phyloP scores from a whole-genome alignment of 495 filamentous ascomycete species.

The Lophiostoma macrostomum region DNA sequence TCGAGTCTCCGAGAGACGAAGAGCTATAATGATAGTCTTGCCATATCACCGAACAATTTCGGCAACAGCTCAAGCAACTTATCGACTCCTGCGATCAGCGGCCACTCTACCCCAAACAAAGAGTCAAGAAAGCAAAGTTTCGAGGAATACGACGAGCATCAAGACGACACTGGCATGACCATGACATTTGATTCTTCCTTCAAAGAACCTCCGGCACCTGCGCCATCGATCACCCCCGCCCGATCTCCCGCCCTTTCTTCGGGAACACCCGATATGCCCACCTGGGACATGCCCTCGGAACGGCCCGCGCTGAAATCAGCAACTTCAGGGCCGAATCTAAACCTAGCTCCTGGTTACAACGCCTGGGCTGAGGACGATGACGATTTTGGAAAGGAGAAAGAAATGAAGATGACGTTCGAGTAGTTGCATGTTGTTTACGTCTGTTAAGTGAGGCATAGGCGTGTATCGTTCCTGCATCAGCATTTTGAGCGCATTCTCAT shows the following conservation, averaged over 20 bases:
- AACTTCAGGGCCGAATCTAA: constrained; percentile 41
- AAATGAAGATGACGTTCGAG: constrained; percentile 57
- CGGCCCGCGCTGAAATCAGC: constrained; percentile 45
- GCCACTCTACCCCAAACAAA: not conserved
- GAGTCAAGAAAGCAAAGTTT: constrained; percentile 8
- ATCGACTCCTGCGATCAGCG: constrained; percentile 3
- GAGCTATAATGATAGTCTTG: constrained; percentile 35
- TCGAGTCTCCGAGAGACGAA: constrained; percentile 26
- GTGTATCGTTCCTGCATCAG: not conserved
- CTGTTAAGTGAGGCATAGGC: too few species aligned
- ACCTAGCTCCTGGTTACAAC: constrained; percentile 58
- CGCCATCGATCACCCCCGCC: not conserved
- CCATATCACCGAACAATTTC: not conserved
- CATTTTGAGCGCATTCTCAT: constrained; percentile 8
- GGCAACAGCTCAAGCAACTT: constrained; percentile 7
- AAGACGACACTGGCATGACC: constrained; percentile 23
- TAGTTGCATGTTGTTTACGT: not conserved
- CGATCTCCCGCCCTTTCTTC: constrained; percentile 4
- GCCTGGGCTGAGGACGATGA: constrained; percentile 82
- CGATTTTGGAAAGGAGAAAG: constrained; percentile 48
- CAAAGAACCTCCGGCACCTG: constrained; percentile 7
- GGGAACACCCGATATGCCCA: not conserved
- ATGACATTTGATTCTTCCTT: constrained; percentile 35
- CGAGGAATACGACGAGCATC: constrained; percentile 31
- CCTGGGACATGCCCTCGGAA: constrained; percentile 30